phyloP scores from a whole-genome alignment of 2,329 filamentous ascomycete genomes.

The Apiospora malaysiana region DNA sequence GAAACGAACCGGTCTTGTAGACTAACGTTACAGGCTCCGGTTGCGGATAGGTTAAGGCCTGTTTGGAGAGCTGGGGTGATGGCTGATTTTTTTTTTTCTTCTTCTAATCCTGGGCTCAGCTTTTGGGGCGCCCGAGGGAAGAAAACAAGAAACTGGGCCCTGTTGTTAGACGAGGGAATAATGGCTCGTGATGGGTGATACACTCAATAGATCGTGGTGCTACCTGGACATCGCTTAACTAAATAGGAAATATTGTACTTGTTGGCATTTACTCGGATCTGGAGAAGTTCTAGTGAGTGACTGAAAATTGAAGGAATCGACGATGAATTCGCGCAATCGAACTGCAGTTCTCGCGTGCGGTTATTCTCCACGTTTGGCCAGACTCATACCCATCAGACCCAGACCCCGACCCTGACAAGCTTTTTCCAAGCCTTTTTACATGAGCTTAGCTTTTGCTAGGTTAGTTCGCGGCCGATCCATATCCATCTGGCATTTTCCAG shows the following conservation, averaged over 20 bases:
- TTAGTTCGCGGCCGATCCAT: constrained; percentile 1
- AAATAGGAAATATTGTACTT: too few species aligned
- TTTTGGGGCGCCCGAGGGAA: neutral
- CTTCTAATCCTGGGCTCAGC: neutral
- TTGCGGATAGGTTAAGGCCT: neutral
- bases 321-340: neutral
- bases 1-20: neutral
- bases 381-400: neutral
- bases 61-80: neutral
- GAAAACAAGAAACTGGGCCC: neutral
- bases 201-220: too few species aligned
- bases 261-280: too few species aligned
- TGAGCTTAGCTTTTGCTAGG: constrained; percentile 11
- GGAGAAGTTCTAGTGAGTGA: too few species aligned
- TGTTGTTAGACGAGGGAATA: too few species aligned
- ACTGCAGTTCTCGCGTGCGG: neutral
- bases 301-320: too few species aligned
- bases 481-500: neutral
- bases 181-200: too few species aligned
- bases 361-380: neutral
- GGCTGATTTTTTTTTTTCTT: neutral
- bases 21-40: constrained; percentile 7
- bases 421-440: constrained; percentile 20
- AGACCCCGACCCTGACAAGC: constrained; percentile 8
- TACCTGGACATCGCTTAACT: too few species aligned